Evolutionary conservation across 1,284 basidiomycete species (phyloP).

Genomic region (Trichosporon asahii): DNA sequence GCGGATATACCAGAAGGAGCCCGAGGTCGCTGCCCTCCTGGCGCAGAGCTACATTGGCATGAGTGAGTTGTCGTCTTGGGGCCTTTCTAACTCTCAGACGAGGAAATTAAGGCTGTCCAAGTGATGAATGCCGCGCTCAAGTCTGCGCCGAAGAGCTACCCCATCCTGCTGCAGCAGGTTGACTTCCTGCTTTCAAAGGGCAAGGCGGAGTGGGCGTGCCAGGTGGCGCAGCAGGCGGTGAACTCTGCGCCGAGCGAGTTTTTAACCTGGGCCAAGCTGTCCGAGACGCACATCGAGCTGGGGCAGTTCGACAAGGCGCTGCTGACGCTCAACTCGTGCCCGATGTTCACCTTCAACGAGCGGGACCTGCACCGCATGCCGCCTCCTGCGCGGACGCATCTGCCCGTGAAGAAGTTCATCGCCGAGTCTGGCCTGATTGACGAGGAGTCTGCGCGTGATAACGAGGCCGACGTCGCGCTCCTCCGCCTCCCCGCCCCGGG

Average conservation of each 20-base stretch:
- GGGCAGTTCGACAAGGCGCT: slow-evolving; percentile 81
- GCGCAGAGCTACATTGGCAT: slow-evolving; percentile 92
- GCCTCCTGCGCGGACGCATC: slow-evolving; percentile 73
- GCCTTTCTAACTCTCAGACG: slow-evolving; percentile 60
- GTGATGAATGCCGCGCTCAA: slow-evolving; percentile 83
- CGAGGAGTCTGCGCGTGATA: slow-evolving; percentile 65
- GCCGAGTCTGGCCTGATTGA: slow-evolving; percentile 64
- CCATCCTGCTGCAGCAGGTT: slow-evolving; percentile 87
- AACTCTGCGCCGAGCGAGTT: slow-evolving; percentile 98
- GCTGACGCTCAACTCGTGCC: slow-evolving; percentile 95
- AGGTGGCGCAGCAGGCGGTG: slow-evolving; percentile 89
- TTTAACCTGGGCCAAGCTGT: slow-evolving; percentile 96
- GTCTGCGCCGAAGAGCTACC: slow-evolving; percentile 85
- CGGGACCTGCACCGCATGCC: slow-evolving; percentile 88
- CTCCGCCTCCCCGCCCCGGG: slow-evolving; percentile 90
- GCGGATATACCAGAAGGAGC: slow-evolving; percentile 77
- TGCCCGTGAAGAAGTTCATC: slow-evolving; percentile 82
- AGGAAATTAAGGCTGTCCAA: slow-evolving; percentile 96
- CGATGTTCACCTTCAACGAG: slow-evolving; percentile 99
- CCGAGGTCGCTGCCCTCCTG: slow-evolving; percentile 83
- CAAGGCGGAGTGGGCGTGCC: slow-evolving; percentile 81
- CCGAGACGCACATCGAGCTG: slow-evolving; percentile 88
- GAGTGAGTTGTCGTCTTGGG: slow-evolving; percentile 62
- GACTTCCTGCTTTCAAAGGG: slow-evolving; percentile 83
- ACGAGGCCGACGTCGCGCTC: slow-evolving; percentile 90